Evolutionary conservation across 768 basidiomycete genomes (phyloP).

Genomic region (Fibroporia radiculosa): DNA sequence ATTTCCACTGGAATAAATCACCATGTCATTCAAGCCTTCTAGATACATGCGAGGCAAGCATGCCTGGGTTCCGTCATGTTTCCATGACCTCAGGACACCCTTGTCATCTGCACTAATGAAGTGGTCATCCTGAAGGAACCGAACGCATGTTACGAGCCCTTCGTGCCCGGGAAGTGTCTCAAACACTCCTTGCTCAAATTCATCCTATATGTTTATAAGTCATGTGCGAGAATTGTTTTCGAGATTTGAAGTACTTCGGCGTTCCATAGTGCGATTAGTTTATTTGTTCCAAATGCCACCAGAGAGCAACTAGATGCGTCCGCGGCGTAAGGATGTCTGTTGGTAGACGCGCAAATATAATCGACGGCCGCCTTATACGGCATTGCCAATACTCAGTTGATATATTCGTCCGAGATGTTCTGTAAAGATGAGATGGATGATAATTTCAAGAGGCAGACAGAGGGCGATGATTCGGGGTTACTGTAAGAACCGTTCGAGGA

Average conservation of each 20-base stretch:
- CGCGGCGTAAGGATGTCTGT: constrained; percentile 36
- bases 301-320: constrained; percentile 27
- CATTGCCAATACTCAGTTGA: too few species aligned
- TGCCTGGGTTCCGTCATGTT: constrained; percentile 24
- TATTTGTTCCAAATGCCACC: constrained; percentile 52
- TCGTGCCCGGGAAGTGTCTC: constrained; percentile 72
- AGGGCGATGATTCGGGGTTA: too few species aligned
- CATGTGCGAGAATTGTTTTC: constrained; percentile 2
- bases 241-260: constrained; percentile 27
- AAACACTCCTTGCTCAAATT: constrained; percentile 44
- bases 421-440: too few species aligned
- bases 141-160: constrained; percentile 68
- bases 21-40: constrained; percentile 13
- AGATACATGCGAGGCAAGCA: constrained; percentile 28
- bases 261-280: constrained; percentile 54
- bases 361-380: constrained; percentile 15
- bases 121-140: constrained; percentile 44
- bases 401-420: too few species aligned
- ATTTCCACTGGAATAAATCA: constrained; percentile 49
- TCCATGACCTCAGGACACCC: constrained; percentile 65
- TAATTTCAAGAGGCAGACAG: too few species aligned
- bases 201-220: constrained; percentile 30
- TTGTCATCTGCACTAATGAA: constrained; percentile 73
- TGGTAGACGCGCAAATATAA: constrained; percentile 43
- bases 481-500: too few species aligned